Percentiles rank a stretch among this genome's conserved stretches.
Conservation (phyloP, 257 asterid genomes). For the Ballota nigra region DNA sequence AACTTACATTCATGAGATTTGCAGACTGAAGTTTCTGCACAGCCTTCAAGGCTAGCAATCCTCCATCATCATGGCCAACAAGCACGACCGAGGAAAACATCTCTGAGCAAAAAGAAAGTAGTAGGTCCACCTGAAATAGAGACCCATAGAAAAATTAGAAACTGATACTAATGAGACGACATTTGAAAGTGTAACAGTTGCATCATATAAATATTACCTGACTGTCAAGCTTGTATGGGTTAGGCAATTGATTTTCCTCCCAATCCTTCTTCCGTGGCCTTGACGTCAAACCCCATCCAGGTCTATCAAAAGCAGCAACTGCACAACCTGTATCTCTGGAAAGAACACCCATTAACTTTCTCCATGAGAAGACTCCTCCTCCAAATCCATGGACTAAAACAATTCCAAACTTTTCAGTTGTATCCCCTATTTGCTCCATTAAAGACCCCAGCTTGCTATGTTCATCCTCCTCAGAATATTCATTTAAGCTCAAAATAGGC, state of each 20-base stretch:
- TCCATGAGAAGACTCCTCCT: slow-evolving; percentile 96
- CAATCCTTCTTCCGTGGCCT: slow-evolving; percentile 83
- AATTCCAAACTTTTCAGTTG: slow-evolving; percentile 65
- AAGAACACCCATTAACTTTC: slow-evolving; percentile 69
- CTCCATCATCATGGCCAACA: slow-evolving; percentile 94
- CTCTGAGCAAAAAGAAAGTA: slow-evolving; percentile 71
- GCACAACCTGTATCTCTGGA: slow-evolving; percentile 78
- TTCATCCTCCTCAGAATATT: slow-evolving; percentile 51
- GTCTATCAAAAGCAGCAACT: slow-evolving; percentile 90
- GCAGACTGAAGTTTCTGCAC: slow-evolving; percentile 60
- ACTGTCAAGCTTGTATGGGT: slow-evolving; percentile 86
- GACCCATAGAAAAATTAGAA: slow-evolving; percentile 5
- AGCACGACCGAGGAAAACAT: slow-evolving; percentile 75
- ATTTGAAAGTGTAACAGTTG: background rate
- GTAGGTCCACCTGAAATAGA: slow-evolving; percentile 71
- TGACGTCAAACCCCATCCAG: slow-evolving; percentile 99
- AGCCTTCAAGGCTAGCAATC: slow-evolving; percentile 81
- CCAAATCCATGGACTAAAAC: slow-evolving; percentile 97
- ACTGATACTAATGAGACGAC: background rate
- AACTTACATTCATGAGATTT: slow-evolving; percentile 51
- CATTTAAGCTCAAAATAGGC: slow-evolving; percentile 66
- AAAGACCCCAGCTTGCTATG: slow-evolving; percentile 43
- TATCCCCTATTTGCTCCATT: slow-evolving; percentile 45
- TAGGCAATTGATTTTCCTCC: slow-evolving; percentile 76
- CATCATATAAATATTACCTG: slow-evolving; percentile 45